A percentile compares a stretch with the other conserved stretches of the same genome.
Evolutionary conservation across 768 basidiomycete genomes (phyloP).

Genomic region (Galerina sulciceps): DNA sequence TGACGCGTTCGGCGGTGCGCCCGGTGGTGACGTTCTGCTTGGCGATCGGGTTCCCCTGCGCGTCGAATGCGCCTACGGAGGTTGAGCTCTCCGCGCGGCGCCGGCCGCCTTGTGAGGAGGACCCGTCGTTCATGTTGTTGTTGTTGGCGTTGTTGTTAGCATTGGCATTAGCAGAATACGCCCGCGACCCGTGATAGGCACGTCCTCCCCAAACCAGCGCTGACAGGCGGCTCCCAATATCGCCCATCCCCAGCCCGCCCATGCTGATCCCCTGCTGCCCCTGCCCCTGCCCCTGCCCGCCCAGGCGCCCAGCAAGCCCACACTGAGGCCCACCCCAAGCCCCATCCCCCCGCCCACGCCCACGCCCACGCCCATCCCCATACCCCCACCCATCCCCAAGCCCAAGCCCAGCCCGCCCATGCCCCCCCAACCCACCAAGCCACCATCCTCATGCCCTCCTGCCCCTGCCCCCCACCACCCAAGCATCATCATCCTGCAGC

Average conservation of each 20-base stretch:
- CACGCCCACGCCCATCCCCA: constrained; percentile 19
- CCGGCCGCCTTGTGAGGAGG: constrained; percentile 15
- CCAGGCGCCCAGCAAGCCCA: too few relatives aligned
- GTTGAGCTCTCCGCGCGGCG: constrained; percentile 15
- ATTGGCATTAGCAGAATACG: constrained; percentile 12
- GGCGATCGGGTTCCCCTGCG: constrained; percentile 30
- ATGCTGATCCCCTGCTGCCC: constrained; percentile 5
- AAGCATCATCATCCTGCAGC: constrained; percentile 39
- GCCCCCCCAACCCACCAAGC: too few relatives aligned
- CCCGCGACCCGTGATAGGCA: constrained; percentile 29
- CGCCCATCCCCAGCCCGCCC: constrained; percentile 11
- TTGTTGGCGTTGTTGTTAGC: too few relatives aligned
- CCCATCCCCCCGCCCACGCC: too few relatives aligned
- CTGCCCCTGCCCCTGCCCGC: background rate
- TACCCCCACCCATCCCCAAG: constrained; percentile 4
- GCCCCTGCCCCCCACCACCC: too few relatives aligned
- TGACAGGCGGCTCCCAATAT: constrained; percentile 29
- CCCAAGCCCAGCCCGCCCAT: constrained; percentile 13
- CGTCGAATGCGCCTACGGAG: constrained; percentile 4
- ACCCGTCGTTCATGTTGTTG: constrained; percentile 10
- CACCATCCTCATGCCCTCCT: too few relatives aligned
- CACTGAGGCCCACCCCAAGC: constrained; percentile 8
- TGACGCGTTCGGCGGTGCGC: constrained; percentile 85
- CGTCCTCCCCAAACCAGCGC: constrained; percentile 32
- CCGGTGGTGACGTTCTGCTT: constrained; percentile 91